Percentiles rank a stretch among this genome's conserved stretches.
Evolutionary conservation across 2,329 filamentous ascomycete species (phyloP).

Genomic region (Colletotrichum coccodes): DNA sequence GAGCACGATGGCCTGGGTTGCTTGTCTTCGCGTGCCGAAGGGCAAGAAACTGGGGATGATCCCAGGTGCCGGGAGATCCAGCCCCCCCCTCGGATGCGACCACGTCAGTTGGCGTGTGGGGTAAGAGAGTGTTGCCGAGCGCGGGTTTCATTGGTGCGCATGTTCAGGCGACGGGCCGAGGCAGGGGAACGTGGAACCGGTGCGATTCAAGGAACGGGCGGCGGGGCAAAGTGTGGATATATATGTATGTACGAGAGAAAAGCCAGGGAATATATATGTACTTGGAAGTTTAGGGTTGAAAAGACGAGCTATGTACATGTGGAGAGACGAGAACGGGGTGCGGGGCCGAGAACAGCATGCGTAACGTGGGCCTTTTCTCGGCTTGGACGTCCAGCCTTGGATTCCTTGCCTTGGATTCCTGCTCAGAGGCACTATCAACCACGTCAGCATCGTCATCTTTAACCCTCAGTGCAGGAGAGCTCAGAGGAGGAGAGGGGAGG

Average conservation of each 20-base stretch:
- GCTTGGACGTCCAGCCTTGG: too few species aligned
- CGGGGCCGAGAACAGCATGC: too few species aligned
- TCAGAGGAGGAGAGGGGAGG: neutral
- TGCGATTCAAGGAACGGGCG: neutral
- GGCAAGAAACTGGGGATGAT: neutral
- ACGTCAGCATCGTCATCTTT: neutral
- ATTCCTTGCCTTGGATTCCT: neutral
- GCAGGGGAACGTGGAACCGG: too few species aligned
- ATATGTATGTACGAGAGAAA: neutral
- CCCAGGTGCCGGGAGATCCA: constrained; percentile 16
- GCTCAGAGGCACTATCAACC: constrained; percentile 13
- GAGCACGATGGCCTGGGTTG: too few species aligned
- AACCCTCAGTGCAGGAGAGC: neutral
- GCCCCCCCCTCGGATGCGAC: neutral
- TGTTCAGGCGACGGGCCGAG: neutral
- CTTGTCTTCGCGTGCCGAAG: too few species aligned
- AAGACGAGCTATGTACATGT: constrained; percentile 8
- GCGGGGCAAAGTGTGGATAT: neutral
- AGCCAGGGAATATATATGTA: constrained; percentile 10
- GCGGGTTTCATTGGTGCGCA: constrained; percentile 20
- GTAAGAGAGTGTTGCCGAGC: neutral
- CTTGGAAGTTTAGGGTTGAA: neutral
- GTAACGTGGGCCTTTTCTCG: neutral
- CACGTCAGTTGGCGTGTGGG: constrained; percentile 9
- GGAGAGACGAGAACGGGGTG: neutral